Evolutionary conservation across 1,284 basidiomycete genomes (phyloP).

Genomic region (Papiliotrema terrestris): DNA sequence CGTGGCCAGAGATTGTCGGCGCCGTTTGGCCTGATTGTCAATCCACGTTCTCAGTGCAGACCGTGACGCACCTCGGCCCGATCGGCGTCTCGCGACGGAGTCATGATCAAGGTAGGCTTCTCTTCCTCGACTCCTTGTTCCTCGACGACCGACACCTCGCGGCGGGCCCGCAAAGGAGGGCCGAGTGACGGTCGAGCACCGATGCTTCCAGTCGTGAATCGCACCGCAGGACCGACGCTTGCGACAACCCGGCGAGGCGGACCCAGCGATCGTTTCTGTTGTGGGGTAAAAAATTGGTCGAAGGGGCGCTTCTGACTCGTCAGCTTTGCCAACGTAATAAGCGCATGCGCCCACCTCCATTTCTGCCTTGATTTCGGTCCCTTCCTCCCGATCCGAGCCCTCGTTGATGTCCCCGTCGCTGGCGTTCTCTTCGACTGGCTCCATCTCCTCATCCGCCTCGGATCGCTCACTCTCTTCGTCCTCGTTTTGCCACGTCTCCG

Average conservation of each 20-base stretch:
- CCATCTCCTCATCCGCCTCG: conserved; percentile 6
- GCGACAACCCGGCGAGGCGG: background rate
- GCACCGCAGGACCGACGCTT: background rate
- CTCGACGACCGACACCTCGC: too few species aligned
- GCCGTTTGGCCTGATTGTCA: conserved; percentile 3
- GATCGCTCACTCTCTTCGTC: conserved; percentile 7
- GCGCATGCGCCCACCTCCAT: background rate
- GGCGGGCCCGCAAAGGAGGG: too few species aligned
- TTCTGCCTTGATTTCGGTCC: too few species aligned
- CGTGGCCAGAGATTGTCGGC: conserved; percentile 25
- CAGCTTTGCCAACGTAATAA: background rate
- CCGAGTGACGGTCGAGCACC: too few species aligned
- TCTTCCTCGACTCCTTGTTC: background rate
- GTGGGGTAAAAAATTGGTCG: conserved; percentile 35
- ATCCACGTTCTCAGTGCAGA: background rate
- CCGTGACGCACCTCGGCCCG: background rate
- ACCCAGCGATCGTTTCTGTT: conserved; percentile 12
- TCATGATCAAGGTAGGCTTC: background rate
- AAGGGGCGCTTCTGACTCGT: conserved; percentile 13
- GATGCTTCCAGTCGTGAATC: background rate
- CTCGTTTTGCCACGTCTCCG: conserved; percentile 6
- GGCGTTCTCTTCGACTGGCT: conserved; percentile 7
- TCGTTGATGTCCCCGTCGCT: too few species aligned
- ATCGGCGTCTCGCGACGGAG: conserved; percentile 4
- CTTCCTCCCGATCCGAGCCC: too few species aligned